Conservation (phyloP, 257 asterid genomes). For the Solanum raphanifolium region DNA sequence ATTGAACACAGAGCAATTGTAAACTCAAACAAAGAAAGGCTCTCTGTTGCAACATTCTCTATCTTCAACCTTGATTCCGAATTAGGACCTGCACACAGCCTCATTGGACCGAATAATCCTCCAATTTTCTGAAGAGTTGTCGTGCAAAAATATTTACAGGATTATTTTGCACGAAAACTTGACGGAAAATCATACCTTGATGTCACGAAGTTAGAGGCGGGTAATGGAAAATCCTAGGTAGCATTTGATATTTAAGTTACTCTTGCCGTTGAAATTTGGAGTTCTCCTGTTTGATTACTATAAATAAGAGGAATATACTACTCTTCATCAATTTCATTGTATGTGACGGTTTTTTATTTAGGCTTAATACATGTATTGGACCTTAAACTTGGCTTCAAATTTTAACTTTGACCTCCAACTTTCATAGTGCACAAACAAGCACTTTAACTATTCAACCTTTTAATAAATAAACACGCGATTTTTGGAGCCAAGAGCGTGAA, state of each 20-base stretch:
- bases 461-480: too few species aligned
- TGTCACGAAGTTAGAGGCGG: conserved; percentile 22
- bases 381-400: too few species aligned
- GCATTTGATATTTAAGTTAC: background rate
- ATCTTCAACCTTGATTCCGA: conserved; percentile 23
- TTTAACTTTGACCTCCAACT: too few species aligned
- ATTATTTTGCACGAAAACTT: conserved; percentile 28
- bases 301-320: too few species aligned
- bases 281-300: background rate
- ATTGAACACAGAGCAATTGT: conserved; percentile 47
- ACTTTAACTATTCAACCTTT: too few species aligned
- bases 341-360: too few species aligned
- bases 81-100: conserved; percentile 41
- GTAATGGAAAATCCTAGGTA: background rate
- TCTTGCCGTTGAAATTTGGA: too few species aligned
- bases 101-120: conserved; percentile 25
- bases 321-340: too few species aligned
- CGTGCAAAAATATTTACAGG: conserved; percentile 19
- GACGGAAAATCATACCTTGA: conserved; percentile 33
- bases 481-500: too few species aligned
- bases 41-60: conserved; percentile 44
- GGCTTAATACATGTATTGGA: too few species aligned
- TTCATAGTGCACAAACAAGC: too few species aligned
- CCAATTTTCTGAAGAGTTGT: conserved; percentile 20
- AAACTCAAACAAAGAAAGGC: conserved; percentile 28